phyloP scores from a whole-genome alignment of 2,329 filamentous ascomycete species.

The Anthostomella pinea region DNA sequence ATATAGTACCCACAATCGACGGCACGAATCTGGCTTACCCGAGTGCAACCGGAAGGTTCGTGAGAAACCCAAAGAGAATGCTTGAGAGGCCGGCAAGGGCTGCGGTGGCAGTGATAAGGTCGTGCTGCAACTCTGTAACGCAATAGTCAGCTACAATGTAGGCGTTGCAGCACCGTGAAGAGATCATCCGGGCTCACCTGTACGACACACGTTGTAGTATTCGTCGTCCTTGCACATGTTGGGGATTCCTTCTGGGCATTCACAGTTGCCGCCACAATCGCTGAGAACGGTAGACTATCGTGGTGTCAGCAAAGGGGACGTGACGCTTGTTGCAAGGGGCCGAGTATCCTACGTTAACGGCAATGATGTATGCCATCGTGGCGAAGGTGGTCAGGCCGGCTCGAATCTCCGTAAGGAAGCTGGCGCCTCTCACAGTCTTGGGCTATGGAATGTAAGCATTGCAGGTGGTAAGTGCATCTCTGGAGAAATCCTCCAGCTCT shows the following conservation, averaged over 20 bases:
- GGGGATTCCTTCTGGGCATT: constrained; percentile 50
- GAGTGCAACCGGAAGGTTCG: constrained; percentile 74
- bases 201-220: constrained; percentile 45
- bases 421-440: constrained; percentile 63
- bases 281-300: constrained; percentile 66
- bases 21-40: constrained; percentile 52
- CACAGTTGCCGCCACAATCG: constrained; percentile 74
- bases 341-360: constrained; percentile 54
- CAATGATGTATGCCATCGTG: constrained; percentile 84
- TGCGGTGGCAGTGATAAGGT: constrained; percentile 81
- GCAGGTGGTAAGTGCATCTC: too few relatives aligned
- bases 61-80: constrained; percentile 75
- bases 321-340: background rate
- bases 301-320: constrained; percentile 1
- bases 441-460: constrained; percentile 44
- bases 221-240: constrained; percentile 46
- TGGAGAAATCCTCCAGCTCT: background rate
- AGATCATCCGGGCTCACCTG: constrained; percentile 39
- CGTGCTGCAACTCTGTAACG: constrained; percentile 60
- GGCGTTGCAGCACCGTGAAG: background rate
- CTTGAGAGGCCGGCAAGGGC: constrained; percentile 72
- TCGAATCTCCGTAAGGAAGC: constrained; percentile 74
- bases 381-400: constrained; percentile 78
- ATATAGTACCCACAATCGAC: background rate
- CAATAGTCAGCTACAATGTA: constrained; percentile 5